Evolutionary conservation across 106 monocot genomes (phyloP), one percentile per base, ranked within the genome.

Genomic region (Acorus calamus): DNA sequence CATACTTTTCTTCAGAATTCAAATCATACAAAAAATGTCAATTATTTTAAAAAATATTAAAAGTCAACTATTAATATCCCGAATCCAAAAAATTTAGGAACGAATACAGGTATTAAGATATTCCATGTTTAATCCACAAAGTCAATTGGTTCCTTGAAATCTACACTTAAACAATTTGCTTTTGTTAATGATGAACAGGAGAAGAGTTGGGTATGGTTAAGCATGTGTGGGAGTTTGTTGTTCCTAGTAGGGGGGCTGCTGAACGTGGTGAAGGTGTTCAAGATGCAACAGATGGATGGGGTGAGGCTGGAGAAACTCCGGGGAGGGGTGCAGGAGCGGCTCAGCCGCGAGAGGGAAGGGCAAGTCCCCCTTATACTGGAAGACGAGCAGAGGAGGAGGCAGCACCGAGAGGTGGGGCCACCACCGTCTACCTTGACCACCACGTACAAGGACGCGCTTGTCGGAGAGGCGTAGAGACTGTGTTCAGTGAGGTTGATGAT

Each of bases 221-320:
- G 79, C 50, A 8, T 89, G 3, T 66, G 53, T 52, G 94, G 94
- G 44, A 86, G 86, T 75, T 52, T 84, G 28, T 61, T 89, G 42
- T 84, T 89, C 56, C 53, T 94, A 7, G 51, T 80, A 1, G 93
- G 86, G 2, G 83, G 86, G 2, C 8, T 94, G 8, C 1, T 89
- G 62, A 86, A 94, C 52, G 74, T 84, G 42, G 69, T 77, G 8
- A 94, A 86, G 56, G 93, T 94, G 66, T 94, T 81, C 79, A 89
- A 84, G 79, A 81, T 84, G 83, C 89, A 86, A 59, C 86, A 84
- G 55, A 83, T 80, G 81, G 86, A 86, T 8, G 78, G 76, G 2
- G 6, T 12, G 6, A 67, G 79, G 62, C 71, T 94, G 8, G 93
- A 94, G 76, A 94, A 79, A 65, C 86, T 94, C 49, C 75, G 86